Base-by-base conservation (phyloP, 768 basidiomycete genomes). In the Tulasnella sp. region DNA sequence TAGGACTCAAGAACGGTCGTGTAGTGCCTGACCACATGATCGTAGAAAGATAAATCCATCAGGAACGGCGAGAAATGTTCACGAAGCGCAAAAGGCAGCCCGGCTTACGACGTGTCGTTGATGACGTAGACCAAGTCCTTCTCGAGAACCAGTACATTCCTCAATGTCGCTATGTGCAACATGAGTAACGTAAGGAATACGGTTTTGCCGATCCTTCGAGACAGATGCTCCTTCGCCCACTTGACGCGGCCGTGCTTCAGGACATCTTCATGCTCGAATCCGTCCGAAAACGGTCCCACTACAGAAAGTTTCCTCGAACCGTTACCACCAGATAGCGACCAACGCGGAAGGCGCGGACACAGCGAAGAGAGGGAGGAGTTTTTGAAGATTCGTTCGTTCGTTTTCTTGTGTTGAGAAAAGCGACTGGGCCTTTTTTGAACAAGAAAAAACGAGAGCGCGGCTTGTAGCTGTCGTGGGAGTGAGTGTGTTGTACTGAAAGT, bases 111-210 rank as follows among this genome's bases (percentile, higher is more conserved):
- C 2, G 72, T 73, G 35, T 88, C 85, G 16, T 85, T 86, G 20
- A 85, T 86, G 4, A 90, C 85, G 78, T 85, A 90, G 3, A 90
- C 90, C 72, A 93, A 82, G 81, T 91, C 91, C 72, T 86, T 82
- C 16, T 84, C 83, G 32, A 85, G 79, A 0, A 5, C n/a, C 35
- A 5, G 35, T 35, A 5, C 35, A 35, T 5, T 5, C 35, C 35
- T 35, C 35, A 5, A 35, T 5, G 35, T 35, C 2, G 35, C 35
- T 35, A 5, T 5, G 35, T 35, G 5, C 2, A 5, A 35, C 2
- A 35, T 2, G 35, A 35, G 35, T 35, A 2, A 2, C 35, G 35
- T 35, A 35, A 35, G 35, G 35, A 35, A 35, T 35, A 35, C 2
- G 35, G 35, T 35, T 35, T 5, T 35, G 35, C 35, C 35, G 5